Conservation (phyloP, 805 yeast genomes). For the Alloascoidea hylecoeti region DNA sequence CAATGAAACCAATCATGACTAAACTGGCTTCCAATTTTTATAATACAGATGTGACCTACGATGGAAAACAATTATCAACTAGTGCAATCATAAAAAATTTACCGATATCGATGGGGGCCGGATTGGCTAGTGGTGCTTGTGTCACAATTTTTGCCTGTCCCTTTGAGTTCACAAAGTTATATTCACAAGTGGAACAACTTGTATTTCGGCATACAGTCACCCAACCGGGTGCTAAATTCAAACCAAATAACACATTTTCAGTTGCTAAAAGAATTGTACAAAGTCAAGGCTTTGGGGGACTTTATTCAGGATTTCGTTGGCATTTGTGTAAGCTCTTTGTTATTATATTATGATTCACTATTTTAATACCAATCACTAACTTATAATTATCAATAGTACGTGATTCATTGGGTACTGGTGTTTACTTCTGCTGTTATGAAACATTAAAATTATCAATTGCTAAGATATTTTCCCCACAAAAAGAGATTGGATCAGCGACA, state of each 20-base stretch:
- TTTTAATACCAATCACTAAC: not conserved
- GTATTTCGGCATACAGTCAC: conserved; percentile 18
- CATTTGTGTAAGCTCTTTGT: conserved; percentile 25
- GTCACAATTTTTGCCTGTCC: conserved; percentile 66
- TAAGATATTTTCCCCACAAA: conserved; percentile 6
- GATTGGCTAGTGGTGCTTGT: conserved; percentile 50
- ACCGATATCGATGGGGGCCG: conserved; percentile 38
- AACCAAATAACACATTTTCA: conserved; percentile 21
- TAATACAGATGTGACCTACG: not conserved
- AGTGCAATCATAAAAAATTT: conserved; percentile 20
- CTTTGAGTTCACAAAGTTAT: conserved; percentile 71
- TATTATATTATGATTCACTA: not conserved
- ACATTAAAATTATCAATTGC: conserved; percentile 41
- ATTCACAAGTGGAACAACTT: conserved; percentile 50
- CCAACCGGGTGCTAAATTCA: conserved; percentile 8
- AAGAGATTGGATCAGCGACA: conserved; percentile 22
- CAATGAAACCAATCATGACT: conserved; percentile 2
- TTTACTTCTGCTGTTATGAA: conserved; percentile 67
- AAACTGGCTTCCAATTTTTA: not conserved
- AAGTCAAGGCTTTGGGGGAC: conserved; percentile 44
- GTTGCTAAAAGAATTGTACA: conserved; percentile 39
- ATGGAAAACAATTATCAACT: conserved; percentile 4
- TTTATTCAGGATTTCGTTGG: conserved; percentile 61
- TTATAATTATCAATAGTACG: conserved; percentile 20
- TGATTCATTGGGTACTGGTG: conserved; percentile 58